Base-by-base conservation (phyloP, 257 asterid genomes). In the Primulina tabacum region DNA sequence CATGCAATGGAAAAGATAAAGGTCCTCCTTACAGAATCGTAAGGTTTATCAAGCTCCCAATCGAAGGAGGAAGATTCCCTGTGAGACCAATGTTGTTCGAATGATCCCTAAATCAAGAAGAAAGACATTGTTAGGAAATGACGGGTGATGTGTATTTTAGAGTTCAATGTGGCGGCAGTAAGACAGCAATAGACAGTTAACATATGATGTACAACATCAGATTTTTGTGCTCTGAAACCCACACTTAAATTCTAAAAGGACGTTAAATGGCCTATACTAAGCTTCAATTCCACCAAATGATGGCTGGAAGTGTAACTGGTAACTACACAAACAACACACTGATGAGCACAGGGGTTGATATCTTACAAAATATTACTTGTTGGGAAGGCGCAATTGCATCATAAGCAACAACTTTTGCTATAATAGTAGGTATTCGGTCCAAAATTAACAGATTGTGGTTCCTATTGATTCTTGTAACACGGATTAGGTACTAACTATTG, bases 11-110 rank as follows among this genome's bases (percentile, higher is more conserved):
- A 73, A 58, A 47, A 56, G 34, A 8, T 12, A 33, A 69, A 47
- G 37, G 43, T 53, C 43, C 62, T 65, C 62, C 90, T 80, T 85
- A 92, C 98, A 92, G 68, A 65, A 71, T 73, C 20, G 93, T 66
- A 66, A 92, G 90, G 76, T 87, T 88, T 83, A 82, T 81, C 79
- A 92, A 72, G 65, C 86, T 81, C 61, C 93, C 90, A 60, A 92
- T 84, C 35, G 98, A 83, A 60, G 89, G 14, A 52, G 98, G 90
- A 79, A 92, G 91, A 68, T 75, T 68, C 70, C 89, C 97, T 71
- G 66, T 86, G 63, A 92, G 87, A 47, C 90, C 93, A 59, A 82
- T 58, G 73, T 92, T 92, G 78, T 92, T 92, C 5, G 98, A 92
- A 69, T 90, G 96, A 84, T 92, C 98, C 88, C 98, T 92, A 75